Conservation (phyloP, 2,329 filamentous ascomycete genomes). For the Cytospora mali region DNA sequence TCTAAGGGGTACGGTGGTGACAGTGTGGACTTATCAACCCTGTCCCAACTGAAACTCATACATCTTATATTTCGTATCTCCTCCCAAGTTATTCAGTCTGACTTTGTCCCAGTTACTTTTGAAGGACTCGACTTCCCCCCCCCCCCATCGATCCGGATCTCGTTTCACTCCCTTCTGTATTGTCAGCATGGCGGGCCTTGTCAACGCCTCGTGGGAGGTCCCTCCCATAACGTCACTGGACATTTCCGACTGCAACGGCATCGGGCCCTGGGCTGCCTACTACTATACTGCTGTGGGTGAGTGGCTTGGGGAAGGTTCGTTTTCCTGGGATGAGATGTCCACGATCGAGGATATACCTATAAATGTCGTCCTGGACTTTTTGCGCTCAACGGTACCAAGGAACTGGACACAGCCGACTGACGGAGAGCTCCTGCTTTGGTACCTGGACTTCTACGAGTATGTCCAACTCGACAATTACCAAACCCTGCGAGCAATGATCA, state of each 20-base stretch:
- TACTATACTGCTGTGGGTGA: background rate
- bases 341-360: slow-evolving; percentile 2
- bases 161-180: background rate
- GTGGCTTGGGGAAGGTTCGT: rapidly evolving
- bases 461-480: slow-evolving; percentile 1
- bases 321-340: too few species aligned
- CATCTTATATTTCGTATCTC: background rate
- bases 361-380: slow-evolving; percentile 11
- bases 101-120: background rate
- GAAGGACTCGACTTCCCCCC: too few species aligned
- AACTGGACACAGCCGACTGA: slow-evolving; percentile 17
- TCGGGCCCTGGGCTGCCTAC: background rate
- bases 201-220: slow-evolving; percentile 14
- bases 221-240: background rate
- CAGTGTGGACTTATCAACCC: background rate
- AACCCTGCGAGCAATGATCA: slow-evolving; percentile 10
- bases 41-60: background rate
- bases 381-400: slow-evolving; percentile 10
- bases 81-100: background rate
- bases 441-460: slow-evolving; percentile 8
- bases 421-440: slow-evolving; percentile 19
- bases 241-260: background rate
- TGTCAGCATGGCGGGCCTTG: background rate
- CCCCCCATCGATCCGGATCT: background rate
- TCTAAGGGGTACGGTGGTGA: background rate